Conservation (phyloP, 352 stramenopile genomes). For the Globisporangium carolinianum region DNA sequence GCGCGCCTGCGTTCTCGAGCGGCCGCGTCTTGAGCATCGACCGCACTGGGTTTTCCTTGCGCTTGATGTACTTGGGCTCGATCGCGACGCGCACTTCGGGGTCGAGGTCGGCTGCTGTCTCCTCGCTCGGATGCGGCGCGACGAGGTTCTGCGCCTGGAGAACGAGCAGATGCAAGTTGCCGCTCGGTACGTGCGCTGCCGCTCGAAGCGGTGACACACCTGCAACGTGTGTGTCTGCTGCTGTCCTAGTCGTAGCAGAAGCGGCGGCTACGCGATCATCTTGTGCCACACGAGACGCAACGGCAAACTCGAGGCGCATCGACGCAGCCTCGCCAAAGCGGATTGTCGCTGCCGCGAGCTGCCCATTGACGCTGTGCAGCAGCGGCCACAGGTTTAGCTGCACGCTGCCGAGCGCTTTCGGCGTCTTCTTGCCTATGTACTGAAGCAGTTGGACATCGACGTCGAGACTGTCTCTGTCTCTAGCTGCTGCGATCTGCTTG, state of each 20-base stretch:
- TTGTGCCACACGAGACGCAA: constrained; percentile 12
- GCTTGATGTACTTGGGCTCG: constrained; percentile 41
- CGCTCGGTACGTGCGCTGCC: constrained; percentile 17
- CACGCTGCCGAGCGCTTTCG: constrained; percentile 20
- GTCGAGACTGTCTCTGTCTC: constrained; percentile 28
- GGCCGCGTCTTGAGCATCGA: constrained; percentile 46
- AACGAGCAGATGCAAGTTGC: constrained; percentile 37
- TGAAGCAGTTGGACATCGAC: constrained; percentile 20
- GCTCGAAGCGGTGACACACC: constrained; percentile 5
- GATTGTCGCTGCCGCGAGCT: constrained; percentile 9
- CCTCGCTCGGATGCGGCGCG: constrained; percentile 17
- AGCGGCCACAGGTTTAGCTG: constrained; percentile 22
- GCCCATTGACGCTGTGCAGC: not conserved
- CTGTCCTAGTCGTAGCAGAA: not conserved
- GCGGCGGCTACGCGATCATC: not conserved
- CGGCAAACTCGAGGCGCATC: constrained; percentile 22
- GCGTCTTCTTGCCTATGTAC: constrained; percentile 8
- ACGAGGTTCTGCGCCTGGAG: constrained; percentile 29
- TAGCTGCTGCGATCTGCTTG: constrained; percentile 15
- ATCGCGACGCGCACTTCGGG: constrained; percentile 39
- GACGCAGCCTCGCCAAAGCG: constrained; percentile 18
- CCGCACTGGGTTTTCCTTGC: constrained; percentile 38
- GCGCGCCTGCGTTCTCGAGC: constrained; percentile 29
- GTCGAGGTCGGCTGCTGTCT: constrained; percentile 31
- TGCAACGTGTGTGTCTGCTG: not conserved